These are phyloP conservation scores for Bacidia gigantensis DNA, from an alignment of 495 filamentous ascomycete genomes.

Conservation along the genomic window DNA sequence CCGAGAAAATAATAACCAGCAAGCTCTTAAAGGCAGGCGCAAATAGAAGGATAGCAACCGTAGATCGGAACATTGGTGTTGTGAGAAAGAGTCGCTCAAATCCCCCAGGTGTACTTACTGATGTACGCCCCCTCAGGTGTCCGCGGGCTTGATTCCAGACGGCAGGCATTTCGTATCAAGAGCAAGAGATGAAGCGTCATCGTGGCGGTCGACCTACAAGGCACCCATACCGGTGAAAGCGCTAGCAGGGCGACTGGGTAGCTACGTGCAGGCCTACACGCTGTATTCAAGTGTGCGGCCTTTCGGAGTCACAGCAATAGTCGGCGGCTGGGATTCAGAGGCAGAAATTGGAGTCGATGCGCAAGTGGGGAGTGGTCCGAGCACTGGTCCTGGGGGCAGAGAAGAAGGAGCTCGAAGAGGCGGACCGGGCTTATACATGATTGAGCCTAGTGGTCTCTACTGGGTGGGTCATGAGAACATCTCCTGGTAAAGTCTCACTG, in stretches of 20 bases:
- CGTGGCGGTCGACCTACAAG: constrained; percentile 83
- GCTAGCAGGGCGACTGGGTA: constrained; percentile 79
- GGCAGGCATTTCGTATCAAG: constrained; percentile 89
- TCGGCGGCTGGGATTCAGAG: constrained; percentile 86
- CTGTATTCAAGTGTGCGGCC: constrained; percentile 91
- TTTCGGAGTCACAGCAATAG: constrained; percentile 88
- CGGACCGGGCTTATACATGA: constrained; percentile 92
- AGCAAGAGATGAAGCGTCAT: constrained; percentile 80
- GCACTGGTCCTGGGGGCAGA: constrained; percentile 68
- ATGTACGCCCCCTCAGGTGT: constrained; percentile 46
- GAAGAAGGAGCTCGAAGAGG: constrained; percentile 59
- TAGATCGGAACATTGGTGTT: constrained; percentile 86
- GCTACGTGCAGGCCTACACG: constrained; percentile 93
- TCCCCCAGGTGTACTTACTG: not conserved
- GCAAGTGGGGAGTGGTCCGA: constrained; percentile 68
- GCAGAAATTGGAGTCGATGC: constrained; percentile 68
- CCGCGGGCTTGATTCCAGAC: constrained; percentile 84
- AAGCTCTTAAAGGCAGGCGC: constrained; percentile 86
- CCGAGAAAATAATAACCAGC: constrained; percentile 91
- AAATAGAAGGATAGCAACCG: constrained; percentile 90
- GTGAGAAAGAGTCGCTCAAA: constrained; percentile 32
- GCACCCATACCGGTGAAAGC: constrained; percentile 75
- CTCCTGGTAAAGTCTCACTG: not conserved
- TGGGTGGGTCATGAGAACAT: constrained; percentile 46
- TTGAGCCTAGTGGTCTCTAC: constrained; percentile 90